Percentiles rank a stretch among this genome's conserved stretches.
These are phyloP conservation scores for Craterostigma plantagineum DNA, from an alignment of 257 asterid genomes.

Conservation along the genomic window DNA sequence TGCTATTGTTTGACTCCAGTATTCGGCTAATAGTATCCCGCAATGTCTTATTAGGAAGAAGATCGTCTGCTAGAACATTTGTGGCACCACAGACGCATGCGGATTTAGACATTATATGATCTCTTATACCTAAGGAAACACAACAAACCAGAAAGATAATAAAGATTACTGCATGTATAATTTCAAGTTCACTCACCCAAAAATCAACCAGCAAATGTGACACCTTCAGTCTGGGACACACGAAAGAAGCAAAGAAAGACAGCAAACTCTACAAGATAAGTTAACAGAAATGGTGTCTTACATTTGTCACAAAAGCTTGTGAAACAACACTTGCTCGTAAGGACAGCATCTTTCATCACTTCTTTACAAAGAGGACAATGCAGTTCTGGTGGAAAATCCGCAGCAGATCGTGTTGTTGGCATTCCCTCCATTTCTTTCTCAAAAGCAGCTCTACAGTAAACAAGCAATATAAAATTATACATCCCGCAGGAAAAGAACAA, in stretches of 20 bases:
- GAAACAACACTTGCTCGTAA: conserved; percentile 95
- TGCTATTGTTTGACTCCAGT: conserved; percentile 65
- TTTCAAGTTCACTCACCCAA: no score
- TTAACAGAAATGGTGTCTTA: conserved; percentile 16
- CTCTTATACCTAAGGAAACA: conserved; percentile 60
- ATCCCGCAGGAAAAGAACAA: no score
- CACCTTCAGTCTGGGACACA: not conserved
- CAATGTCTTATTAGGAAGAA: conserved; percentile 82
- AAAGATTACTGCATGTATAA: not conserved
- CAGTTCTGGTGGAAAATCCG: conserved; percentile 86
- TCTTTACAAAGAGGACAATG: conserved; percentile 90
- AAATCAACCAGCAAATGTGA: not conserved
- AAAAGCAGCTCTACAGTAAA: conserved; percentile 59
- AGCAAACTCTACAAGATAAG: not conserved
- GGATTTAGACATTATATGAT: conserved; percentile 56
- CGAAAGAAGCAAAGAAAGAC: not conserved
- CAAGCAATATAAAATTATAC: no score
- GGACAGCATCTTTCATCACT: conserved; percentile 96
- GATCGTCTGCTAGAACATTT: conserved; percentile 82
- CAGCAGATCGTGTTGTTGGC: conserved; percentile 68
- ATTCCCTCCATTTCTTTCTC: conserved; percentile 90
- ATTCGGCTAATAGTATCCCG: conserved; percentile 83
- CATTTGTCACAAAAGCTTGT: conserved; percentile 91
- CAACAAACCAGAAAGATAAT: conserved; percentile 6
- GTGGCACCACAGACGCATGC: conserved; percentile 79